Evolutionary conservation across 768 basidiomycete genomes (phyloP).

Genomic region (Auricularia auricula-judae): DNA sequence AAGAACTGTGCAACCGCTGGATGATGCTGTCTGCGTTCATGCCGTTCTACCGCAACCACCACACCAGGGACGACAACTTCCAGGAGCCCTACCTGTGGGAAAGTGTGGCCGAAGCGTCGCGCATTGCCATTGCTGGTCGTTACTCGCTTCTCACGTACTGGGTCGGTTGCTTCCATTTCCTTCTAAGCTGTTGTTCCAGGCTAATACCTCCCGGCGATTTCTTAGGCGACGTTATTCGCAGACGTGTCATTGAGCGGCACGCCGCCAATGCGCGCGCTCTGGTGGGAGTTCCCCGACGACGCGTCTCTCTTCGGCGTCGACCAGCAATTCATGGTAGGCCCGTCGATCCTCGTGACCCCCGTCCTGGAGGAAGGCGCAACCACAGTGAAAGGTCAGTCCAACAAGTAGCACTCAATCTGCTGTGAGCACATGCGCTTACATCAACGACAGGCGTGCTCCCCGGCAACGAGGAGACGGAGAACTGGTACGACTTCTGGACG

Average conservation of each 20-base stretch:
- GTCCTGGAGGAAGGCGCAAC: slow-evolving; percentile 18
- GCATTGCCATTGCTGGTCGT: slow-evolving; percentile 18
- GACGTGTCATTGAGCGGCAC: slow-evolving; percentile 8
- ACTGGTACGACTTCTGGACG: slow-evolving; percentile 5
- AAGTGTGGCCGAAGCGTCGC: slow-evolving; percentile 20
- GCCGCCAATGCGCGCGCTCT: slow-evolving; percentile 20
- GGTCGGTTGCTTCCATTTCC: background rate
- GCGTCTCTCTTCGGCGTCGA: slow-evolving; percentile 11
- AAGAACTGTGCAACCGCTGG: slow-evolving; percentile 24
- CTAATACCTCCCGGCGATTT: too few species aligned
- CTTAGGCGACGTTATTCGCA: background rate
- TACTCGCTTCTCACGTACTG: slow-evolving; percentile 22
- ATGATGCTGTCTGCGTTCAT: slow-evolving; percentile 19
- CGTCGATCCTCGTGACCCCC: slow-evolving; percentile 20
- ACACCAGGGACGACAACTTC: slow-evolving; percentile 7
- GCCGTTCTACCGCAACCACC: slow-evolving; percentile 26
- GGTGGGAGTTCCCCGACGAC: slow-evolving; percentile 19
- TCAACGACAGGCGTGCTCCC: slow-evolving; percentile 45
- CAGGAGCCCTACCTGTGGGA: slow-evolving; percentile 24
- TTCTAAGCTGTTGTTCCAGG: background rate
- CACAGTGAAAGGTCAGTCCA: slow-evolving; percentile 10
- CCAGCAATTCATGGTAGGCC: slow-evolving; percentile 23
- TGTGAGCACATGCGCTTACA: too few species aligned
- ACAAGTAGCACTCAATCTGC: background rate
- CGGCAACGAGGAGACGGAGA: slow-evolving; percentile 36